Percentiles rank a stretch among this genome's conserved stretches.
Conservation (phyloP, 345 rosid genomes). For the Anacardium occidentale region DNA sequence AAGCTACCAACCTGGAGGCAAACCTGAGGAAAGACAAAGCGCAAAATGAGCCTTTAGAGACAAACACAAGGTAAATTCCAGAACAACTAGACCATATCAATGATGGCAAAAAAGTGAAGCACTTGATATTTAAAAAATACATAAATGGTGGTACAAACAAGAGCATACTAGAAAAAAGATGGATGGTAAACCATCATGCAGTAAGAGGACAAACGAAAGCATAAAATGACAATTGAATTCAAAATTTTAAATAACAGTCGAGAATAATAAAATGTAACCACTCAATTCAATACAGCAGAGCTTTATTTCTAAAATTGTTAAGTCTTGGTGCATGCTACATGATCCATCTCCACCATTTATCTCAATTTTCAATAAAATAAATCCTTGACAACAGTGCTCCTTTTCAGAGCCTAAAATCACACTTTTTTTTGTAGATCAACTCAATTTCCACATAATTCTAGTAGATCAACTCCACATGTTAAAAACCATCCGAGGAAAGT, state of each 20-base stretch:
- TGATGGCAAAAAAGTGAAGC: background rate
- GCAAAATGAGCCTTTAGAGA: conserved; percentile 14
- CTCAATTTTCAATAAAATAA: background rate
- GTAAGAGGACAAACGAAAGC: background rate
- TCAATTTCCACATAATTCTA: background rate
- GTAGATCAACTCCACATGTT: background rate
- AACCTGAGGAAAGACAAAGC: conserved; percentile 40
- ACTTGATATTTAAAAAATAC: background rate
- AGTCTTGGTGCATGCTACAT: background rate
- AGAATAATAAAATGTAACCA: background rate
- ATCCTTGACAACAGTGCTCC: background rate
- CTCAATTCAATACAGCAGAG: background rate
- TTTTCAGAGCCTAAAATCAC: background rate
- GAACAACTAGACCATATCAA: background rate
- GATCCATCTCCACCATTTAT: background rate
- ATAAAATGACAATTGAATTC: background rate
- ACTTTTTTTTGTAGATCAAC: conserved; percentile 1
- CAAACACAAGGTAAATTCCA: conserved; percentile 2
- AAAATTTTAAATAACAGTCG: background rate
- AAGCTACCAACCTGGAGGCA: conserved; percentile 75
- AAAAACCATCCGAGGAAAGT: background rate
- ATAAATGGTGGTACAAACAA: background rate
- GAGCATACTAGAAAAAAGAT: background rate
- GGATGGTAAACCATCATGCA: background rate
- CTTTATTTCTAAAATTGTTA: background rate